Evolutionary conservation across 305 asterid species (phyloP), one percentile per base, ranked within the genome.

Genomic region (Fraxinus nigra): DNA sequence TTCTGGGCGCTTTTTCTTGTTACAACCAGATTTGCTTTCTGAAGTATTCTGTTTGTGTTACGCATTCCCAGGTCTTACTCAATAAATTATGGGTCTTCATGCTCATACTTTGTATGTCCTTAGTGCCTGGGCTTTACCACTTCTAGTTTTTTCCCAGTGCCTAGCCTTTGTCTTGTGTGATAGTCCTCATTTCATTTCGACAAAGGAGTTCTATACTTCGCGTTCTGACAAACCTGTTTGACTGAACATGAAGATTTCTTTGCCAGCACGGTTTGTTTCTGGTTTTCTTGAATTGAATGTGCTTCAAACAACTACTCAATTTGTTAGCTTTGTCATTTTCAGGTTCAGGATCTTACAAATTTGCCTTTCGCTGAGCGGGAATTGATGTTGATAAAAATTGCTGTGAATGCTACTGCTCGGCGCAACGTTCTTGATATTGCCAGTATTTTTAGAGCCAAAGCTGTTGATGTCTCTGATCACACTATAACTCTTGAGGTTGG

Each of bases 371-470:
- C 98, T 65, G 98, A 95, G 87, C 81, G 98, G 82, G 98, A 95
- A 85, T 65, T 95, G 84, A 93, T 95, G 98, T 78, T 95, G 82
- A 93, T 95, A 82, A 95, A 95, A 85, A 87, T 95, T 46, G 97
- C 98, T 46, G 98, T 87, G 82, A 93, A 95, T 89, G 90, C 98
- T 76, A 75, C 97, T 77, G 98, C 98, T 35, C 92, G 98, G 3
- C 91, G 98, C 76, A 91, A 88, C 85, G 98, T 95, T 85, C 98
- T 95, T 54, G 98, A 93, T 82, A 95, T 95, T 84, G 98, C 98
- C 38, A 95, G 98, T 89, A 95, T 95, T 85, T 95, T 95, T 86
- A 91, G 98, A 87, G 98, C 98, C 78, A 95, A 91, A 87, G 97
- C 98, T 81, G 95, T 93, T 85, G 98, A 95, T 85, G 97, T 95